Conservation (phyloP, 306 rosid species). For the Vigna radiata region DNA sequence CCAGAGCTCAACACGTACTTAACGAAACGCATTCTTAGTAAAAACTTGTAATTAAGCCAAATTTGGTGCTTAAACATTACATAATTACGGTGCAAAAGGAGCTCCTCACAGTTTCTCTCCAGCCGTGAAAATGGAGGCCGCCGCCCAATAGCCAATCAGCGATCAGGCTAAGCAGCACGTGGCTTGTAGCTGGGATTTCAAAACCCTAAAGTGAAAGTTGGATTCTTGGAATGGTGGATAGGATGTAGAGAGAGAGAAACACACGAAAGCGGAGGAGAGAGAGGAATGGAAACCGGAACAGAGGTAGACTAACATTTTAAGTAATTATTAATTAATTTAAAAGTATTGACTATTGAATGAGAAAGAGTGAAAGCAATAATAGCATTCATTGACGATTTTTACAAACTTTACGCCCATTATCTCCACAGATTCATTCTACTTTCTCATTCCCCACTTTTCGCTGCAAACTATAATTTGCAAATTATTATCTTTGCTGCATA, state of each 20-base stretch:
- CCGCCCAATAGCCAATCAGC: not conserved
- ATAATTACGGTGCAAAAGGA: slow-evolving; percentile 26
- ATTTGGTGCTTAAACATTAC: slow-evolving; percentile 37
- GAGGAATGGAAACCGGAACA: not conserved
- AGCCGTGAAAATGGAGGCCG: slow-evolving; percentile 18
- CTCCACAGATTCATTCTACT: not conserved
- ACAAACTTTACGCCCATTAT: not conserved
- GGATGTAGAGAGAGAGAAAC: slow-evolving; percentile 6
- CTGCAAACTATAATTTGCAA: not conserved
- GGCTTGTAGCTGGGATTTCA: slow-evolving; percentile 34
- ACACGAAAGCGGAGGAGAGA: not conserved
- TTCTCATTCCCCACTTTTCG: not conserved
- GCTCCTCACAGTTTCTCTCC: slow-evolving; percentile 34
- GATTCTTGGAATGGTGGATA: slow-evolving; percentile 26
- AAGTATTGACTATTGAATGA: not conserved
- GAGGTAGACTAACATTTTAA: not conserved
- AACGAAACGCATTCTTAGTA: slow-evolving; percentile 28
- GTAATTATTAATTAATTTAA: not conserved
- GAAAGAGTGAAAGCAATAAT: not conserved
- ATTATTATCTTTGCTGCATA: not conserved
- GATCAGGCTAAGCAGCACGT: slow-evolving; percentile 33
- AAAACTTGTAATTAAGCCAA: slow-evolving; percentile 21
- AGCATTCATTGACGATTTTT: not conserved
- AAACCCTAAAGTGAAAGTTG: slow-evolving; percentile 44
- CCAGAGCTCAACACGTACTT: slow-evolving; percentile 26